These are phyloP conservation scores for Alternaria sp. DNA, from an alignment of 2,329 filamentous ascomycete genomes.

Conservation along the genomic window DNA sequence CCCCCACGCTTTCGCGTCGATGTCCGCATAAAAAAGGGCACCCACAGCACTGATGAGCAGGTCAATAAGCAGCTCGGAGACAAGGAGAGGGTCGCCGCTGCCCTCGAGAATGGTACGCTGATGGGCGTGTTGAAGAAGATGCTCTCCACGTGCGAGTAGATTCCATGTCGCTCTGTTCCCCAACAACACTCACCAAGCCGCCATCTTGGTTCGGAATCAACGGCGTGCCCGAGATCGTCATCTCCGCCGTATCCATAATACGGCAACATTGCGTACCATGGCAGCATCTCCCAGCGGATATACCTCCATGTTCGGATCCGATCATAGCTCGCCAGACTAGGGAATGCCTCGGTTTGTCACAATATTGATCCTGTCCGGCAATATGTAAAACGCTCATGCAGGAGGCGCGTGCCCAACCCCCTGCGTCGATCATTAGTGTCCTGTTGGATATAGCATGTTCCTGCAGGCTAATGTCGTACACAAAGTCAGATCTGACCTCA, in stretches of 20 bases:
- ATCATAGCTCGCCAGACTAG: neutral
- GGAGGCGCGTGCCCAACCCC: neutral
- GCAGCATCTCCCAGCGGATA: neutral
- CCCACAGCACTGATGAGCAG: conserved; percentile 93
- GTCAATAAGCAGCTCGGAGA: conserved; percentile 97
- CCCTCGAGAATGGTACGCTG: conserved; percentile 90
- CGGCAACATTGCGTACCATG: neutral
- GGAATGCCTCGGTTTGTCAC: neutral
- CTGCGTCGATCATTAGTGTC: conserved; percentile 10
- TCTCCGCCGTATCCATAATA: neutral
- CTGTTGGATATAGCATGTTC: neutral
- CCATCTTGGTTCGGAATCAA: neutral
- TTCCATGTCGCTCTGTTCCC: neutral
- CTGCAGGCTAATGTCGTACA: conserved; percentile 2
- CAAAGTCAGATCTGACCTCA: conserved; percentile 14
- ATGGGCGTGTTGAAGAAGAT: conserved; percentile 91
- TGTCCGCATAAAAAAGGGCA: conserved; percentile 92
- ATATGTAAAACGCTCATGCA: neutral
- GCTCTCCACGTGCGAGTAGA: conserved; percentile 80
- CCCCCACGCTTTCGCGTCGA: conserved; percentile 92
- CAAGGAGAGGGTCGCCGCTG: conserved; percentile 95
- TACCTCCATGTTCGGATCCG: neutral
- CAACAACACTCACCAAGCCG: too few relatives aligned
- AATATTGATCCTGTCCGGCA: conserved; percentile 4
- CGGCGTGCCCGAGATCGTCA: neutral